Conservation (phyloP, 1,284 basidiomycete species). For the Pseudozyma tsukubaensis region DNA sequence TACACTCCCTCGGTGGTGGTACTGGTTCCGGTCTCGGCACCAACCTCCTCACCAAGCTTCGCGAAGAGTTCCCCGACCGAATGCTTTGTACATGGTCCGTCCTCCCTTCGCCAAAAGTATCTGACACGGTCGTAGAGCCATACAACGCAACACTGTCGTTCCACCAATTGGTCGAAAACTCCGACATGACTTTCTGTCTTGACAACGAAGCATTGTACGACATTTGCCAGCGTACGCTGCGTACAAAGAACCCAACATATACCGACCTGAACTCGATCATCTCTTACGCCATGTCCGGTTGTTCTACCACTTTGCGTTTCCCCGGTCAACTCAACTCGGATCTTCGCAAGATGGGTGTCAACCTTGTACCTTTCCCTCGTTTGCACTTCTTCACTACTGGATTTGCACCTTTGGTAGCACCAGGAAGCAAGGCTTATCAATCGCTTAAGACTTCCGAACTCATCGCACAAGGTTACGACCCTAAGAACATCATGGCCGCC, state of each 20-base stretch:
- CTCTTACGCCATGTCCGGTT: slow-evolving; percentile 97
- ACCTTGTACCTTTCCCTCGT: slow-evolving; percentile 74
- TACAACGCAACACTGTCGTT: slow-evolving; percentile 91
- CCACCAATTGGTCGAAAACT: slow-evolving; percentile 88
- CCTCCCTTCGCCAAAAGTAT: slow-evolving; percentile 91
- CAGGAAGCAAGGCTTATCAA: slow-evolving; percentile 72
- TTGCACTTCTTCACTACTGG: slow-evolving; percentile 69
- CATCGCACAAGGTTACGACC: slow-evolving; percentile 65
- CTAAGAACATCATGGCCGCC: slow-evolving; percentile 74
- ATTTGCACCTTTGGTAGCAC: slow-evolving; percentile 67
- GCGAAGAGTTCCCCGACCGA: slow-evolving; percentile 73
- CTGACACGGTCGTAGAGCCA: slow-evolving; percentile 94
- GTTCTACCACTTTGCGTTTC: slow-evolving; percentile 94
- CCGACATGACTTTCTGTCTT: slow-evolving; percentile 88
- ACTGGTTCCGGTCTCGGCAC: slow-evolving; percentile 66
- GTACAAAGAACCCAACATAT: slow-evolving; percentile 73
- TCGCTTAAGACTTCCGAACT: slow-evolving; percentile 65
- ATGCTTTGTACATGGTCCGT: slow-evolving; percentile 95
- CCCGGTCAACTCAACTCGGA: slow-evolving; percentile 95
- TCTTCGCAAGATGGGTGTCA: slow-evolving; percentile 90
- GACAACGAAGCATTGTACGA: slow-evolving; percentile 96
- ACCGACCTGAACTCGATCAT: slow-evolving; percentile 75
- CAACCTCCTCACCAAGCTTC: slow-evolving; percentile 66
- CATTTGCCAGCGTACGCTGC: slow-evolving; percentile 81
- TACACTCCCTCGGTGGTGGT: slow-evolving; percentile 93